phyloP scores from a whole-genome alignment of 208 protist genomes.

The Herpetomonas tarakana region DNA sequence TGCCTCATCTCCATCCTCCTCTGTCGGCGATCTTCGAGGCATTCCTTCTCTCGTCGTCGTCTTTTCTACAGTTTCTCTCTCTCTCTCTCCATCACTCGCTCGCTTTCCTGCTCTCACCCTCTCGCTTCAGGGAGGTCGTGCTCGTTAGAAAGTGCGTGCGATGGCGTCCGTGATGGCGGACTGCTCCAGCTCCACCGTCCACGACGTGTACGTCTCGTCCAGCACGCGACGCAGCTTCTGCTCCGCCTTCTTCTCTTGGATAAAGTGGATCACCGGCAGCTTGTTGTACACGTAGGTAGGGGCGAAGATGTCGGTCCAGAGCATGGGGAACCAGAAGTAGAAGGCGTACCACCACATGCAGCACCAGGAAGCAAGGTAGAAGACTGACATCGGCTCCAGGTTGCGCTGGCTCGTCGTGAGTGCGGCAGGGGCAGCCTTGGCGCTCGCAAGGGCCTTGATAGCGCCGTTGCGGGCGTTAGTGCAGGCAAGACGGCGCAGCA shows the following conservation, averaged over 20 bases:
- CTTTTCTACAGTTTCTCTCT: too few species aligned
- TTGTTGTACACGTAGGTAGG: constrained; percentile 88
- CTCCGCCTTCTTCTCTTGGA: constrained; percentile 85
- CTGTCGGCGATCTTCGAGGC: too few species aligned
- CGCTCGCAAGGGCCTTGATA: constrained; percentile 26
- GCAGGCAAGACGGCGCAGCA: constrained; percentile 44
- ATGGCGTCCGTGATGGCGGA: constrained; percentile 81
- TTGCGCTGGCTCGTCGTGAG: constrained; percentile 61
- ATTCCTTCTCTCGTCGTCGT: too few species aligned
- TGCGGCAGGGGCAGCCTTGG: constrained; percentile 21
- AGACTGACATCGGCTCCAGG: constrained; percentile 85
- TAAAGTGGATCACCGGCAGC: constrained; percentile 83
- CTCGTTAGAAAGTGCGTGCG: constrained; percentile 77
- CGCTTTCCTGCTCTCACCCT: too few species aligned
- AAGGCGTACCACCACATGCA: constrained; percentile 87
- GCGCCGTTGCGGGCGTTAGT: constrained; percentile 28
- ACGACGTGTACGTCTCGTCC: constrained; percentile 84
- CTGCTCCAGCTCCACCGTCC: constrained; percentile 72
- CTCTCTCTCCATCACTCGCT: too few species aligned
- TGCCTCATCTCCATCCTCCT: too few species aligned
- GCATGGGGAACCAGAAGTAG: constrained; percentile 88
- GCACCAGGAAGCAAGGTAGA: constrained; percentile 84
- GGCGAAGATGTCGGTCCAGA: constrained; percentile 81
- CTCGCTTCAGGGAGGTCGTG: too few species aligned
- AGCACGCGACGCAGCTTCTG: constrained; percentile 82